Evolutionary conservation across 2,329 filamentous ascomycete genomes (phyloP), one percentile per base, ranked within the genome.

Genomic region (Penicillium sp.): DNA sequence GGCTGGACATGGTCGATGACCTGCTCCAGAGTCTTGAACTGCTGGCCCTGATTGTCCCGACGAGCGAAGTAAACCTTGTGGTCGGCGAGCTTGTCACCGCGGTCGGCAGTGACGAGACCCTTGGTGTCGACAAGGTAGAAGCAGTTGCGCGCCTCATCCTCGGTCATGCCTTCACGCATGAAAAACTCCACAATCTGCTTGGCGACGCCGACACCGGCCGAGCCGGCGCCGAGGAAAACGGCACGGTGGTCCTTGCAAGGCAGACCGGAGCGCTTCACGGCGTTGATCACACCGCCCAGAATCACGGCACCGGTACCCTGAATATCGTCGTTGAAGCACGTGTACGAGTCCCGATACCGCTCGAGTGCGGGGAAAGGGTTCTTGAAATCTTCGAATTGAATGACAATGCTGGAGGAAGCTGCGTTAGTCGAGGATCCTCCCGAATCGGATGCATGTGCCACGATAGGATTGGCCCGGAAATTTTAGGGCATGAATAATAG

Each of bases 181-280:
- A 97, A 97, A 79, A 89, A 96, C 73, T 95, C 89, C 48, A 95
- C 90, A 55, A 98, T 86, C 76, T 97, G 93, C 78, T 95, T 95
- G 51, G 93, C 93, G 51, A 98, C 93, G 76, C 93, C 93, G 39
- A 95, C 90, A 75, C 93, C 93, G 33, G 93, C 93, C 51, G 88
- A 95, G 48, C 93, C 93, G 46, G 93, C 91, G 49, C 93, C 93
- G 72, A 97, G 86, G 76, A 98, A 98, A 57, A 97, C 89, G 34
- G 95, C 86, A 47, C 86, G 86, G 72, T 98, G 93, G 64, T 97
- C 89, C 71, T 89, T 86, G 43, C 90, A 74, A 27, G 89, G 87
- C 12, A 95, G 83, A 44, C 85, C 86, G 11, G 90, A 94, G 52
- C 88, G 82, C 73, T 91, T 91, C 51, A 95, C 89, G 27, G 78